These are phyloP conservation scores for Thielaviopsis euricoi DNA, from an alignment of 2,329 filamentous ascomycete genomes.

Conservation along the genomic window DNA sequence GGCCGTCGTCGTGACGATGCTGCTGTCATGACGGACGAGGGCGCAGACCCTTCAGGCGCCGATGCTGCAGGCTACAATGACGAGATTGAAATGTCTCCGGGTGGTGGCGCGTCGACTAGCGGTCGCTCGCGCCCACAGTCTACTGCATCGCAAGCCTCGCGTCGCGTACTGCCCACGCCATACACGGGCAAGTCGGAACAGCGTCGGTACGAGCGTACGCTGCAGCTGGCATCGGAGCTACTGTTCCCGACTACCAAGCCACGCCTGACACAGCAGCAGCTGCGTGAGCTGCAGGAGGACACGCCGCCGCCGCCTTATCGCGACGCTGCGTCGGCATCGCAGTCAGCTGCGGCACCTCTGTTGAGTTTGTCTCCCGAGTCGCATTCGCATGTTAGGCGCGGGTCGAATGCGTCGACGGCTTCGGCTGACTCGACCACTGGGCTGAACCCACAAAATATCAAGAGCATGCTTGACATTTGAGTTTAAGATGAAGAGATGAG, in stretches of 20 bases:
- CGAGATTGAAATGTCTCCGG: conserved; percentile 8
- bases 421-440: conserved; percentile 23
- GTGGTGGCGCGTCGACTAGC: background rate
- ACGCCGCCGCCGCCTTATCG: conserved; percentile 28
- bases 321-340: conserved; percentile 15
- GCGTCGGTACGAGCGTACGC: conserved; percentile 27
- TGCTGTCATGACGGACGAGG: conserved; percentile 17
- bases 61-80: conserved; percentile 2
- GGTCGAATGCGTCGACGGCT: conserved; percentile 27
- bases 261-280: conserved; percentile 19
- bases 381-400: conserved; percentile 16
- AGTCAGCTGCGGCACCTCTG: conserved; percentile 15
- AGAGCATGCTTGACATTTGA: conserved; percentile 41
- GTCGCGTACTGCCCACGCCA: conserved; percentile 13
- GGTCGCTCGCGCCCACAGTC: background rate
- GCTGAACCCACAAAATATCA: conserved; percentile 35
- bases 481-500: background rate
- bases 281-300: conserved; percentile 26
- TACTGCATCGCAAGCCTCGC: background rate
- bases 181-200: conserved; percentile 29
- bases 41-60: conserved; percentile 23
- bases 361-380: background rate
- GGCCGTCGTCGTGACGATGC: conserved; percentile 24
- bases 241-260: conserved; percentile 29
- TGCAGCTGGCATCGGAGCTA: conserved; percentile 27